phyloP scores from a whole-genome alignment of 2,329 filamentous ascomycete genomes.

The Aspergillus sp. region DNA sequence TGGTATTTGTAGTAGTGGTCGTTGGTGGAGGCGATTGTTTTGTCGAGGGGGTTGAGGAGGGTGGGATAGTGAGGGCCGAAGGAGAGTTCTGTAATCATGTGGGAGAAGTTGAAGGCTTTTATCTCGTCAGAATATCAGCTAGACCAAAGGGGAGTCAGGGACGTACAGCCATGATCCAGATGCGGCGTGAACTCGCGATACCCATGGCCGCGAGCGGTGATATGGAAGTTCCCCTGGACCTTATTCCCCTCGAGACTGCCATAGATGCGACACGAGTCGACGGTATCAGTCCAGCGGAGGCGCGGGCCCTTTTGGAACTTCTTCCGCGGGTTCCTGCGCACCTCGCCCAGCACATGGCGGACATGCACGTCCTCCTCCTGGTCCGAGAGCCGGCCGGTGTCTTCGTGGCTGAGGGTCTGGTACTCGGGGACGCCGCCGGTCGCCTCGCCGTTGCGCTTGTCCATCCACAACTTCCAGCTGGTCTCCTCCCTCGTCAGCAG shows the following conservation, averaged over 20 bases:
- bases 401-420: constrained; percentile 51
- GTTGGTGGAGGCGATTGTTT: constrained; percentile 68
- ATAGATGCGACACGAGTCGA: constrained; percentile 78
- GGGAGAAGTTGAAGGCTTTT: constrained; percentile 93
- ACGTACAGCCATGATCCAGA: constrained; percentile 68
- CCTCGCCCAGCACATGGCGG: constrained; percentile 73
- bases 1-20: constrained; percentile 90
- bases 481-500: constrained; percentile 68
- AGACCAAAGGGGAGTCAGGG: constrained; percentile 1
- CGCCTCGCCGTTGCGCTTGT: constrained; percentile 51
- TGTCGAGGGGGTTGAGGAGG: constrained; percentile 87
- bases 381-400: constrained; percentile 39
- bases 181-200: constrained; percentile 74
- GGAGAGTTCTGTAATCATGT: constrained; percentile 90
- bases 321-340: constrained; percentile 56
- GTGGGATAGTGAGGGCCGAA: constrained; percentile 96
- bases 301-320: constrained; percentile 66
- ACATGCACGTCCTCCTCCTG: constrained; percentile 70
- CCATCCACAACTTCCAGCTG: constrained; percentile 71
- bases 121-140: constrained; percentile 2
- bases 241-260: constrained; percentile 89
- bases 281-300: constrained; percentile 44
- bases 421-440: constrained; percentile 52
- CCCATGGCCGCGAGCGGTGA: constrained; percentile 91
- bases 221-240: constrained; percentile 96